Evolutionary conservation across 1,284 basidiomycete genomes (phyloP).

Genomic region (Moniliophthora roreri): DNA sequence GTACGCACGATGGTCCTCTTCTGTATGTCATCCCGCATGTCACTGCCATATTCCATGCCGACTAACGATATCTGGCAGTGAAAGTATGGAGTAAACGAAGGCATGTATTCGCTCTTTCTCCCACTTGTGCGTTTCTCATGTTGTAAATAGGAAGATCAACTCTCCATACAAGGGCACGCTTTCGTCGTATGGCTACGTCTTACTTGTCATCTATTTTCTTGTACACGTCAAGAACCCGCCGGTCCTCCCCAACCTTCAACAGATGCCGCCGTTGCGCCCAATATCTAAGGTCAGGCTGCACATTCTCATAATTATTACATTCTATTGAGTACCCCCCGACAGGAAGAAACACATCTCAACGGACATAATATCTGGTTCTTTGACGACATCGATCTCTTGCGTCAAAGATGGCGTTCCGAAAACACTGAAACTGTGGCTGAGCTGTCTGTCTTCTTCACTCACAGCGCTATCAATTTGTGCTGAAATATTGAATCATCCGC

Average conservation of each 20-base stretch:
- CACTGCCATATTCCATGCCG: conserved; percentile 9
- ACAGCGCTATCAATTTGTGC: background rate
- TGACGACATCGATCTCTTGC: conserved; percentile 91
- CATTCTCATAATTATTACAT: conserved; percentile 13
- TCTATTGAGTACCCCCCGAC: conserved; percentile 21
- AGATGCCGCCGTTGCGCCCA: conserved; percentile 83
- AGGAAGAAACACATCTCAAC: conserved; percentile 86
- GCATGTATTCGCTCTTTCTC: conserved; percentile 35
- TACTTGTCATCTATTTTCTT: conserved; percentile 97
- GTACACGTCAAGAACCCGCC: conserved; percentile 96
- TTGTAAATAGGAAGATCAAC: conserved; percentile 82
- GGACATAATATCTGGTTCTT: conserved; percentile 95
- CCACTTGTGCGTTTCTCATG: background rate
- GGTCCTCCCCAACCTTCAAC: conserved; percentile 89
- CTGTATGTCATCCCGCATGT: conserved; percentile 55
- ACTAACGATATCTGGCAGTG: conserved; percentile 47
- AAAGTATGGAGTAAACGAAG: conserved; percentile 99
- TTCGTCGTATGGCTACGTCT: conserved; percentile 96
- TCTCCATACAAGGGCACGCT: conserved; percentile 96
- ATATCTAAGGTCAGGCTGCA: conserved; percentile 58
- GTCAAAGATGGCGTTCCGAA: conserved; percentile 91
- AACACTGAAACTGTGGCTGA: conserved; percentile 94
- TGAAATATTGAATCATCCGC: conserved; percentile 14
- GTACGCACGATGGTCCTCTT: conserved; percentile 95
- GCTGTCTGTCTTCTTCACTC: conserved; percentile 52